Conservation (phyloP, 495 filamentous ascomycete species). For the Penicillium psychrofluorescens region DNA sequence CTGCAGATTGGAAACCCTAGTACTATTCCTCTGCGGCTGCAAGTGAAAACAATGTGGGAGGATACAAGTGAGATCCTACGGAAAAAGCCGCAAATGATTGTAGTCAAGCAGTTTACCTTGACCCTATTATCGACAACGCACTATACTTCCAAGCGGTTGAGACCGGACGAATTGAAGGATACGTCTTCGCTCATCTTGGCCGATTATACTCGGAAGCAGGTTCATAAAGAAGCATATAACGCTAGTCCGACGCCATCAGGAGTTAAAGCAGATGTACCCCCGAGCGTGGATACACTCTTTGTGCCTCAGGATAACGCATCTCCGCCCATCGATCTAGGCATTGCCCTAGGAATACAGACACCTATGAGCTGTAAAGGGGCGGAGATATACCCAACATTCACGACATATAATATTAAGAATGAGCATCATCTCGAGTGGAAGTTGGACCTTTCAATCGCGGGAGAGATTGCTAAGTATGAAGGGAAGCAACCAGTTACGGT, state of each 20-base stretch:
- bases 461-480: neutral
- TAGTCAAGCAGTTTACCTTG: neutral
- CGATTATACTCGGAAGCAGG: neutral
- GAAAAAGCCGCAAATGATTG: neutral
- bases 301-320: neutral
- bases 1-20: neutral
- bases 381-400: neutral
- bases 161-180: neutral
- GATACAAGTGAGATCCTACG: neutral
- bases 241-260: too few relatives aligned
- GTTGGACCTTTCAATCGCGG: neutral
- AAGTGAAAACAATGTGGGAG: neutral
- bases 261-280: neutral
- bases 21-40: neutral
- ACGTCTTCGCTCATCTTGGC: neutral
- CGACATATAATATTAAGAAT: neutral
- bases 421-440: neutral
- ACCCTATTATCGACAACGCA: neutral
- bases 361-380: neutral
- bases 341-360: neutral
- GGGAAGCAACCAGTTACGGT: neutral
- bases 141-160: neutral
- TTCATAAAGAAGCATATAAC: neutral
- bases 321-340: neutral
- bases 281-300: neutral